A percentile compares a stretch with the other conserved stretches of the same genome.
Evolutionary conservation across 495 filamentous ascomycete species (phyloP).

Genomic region (Xylaria venustula): DNA sequence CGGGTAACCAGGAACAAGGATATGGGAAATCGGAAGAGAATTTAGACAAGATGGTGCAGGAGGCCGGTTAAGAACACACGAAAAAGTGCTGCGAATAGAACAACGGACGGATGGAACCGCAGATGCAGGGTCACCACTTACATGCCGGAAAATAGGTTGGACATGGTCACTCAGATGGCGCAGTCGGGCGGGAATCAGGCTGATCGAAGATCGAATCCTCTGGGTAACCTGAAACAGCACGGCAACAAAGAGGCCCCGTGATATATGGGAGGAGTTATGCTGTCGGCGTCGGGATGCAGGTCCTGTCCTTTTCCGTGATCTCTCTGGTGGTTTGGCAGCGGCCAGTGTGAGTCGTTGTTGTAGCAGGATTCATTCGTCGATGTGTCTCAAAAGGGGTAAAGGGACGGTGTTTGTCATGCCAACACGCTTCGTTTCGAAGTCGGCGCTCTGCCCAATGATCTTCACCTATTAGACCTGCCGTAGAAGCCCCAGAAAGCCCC

Average conservation of each 20-base stretch:
- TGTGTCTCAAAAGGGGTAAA: conserved; percentile 16
- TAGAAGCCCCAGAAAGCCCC: conserved; percentile 1
- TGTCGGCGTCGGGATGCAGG: not conserved
- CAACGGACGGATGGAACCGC: not conserved
- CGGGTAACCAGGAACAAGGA: conserved; percentile 3
- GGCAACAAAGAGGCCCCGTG: not conserved
- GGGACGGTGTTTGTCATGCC: conserved; percentile 9
- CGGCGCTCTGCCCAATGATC: conserved; percentile 7
- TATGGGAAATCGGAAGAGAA: conserved; percentile 11
- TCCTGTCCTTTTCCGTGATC: not conserved
- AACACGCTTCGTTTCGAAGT: conserved; percentile 6
- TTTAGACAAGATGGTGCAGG: not conserved
- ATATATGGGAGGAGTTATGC: not conserved
- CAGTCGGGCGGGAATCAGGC: conserved; percentile 21
- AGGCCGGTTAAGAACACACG: not conserved
- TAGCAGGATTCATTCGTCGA: not conserved
- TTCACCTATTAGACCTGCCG: not conserved
- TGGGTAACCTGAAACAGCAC: conserved; percentile 3
- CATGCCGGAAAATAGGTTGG: conserved; percentile 78
- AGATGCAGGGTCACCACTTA: conserved; percentile 48
- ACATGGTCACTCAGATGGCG: conserved; percentile 52
- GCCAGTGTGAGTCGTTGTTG: conserved; percentile 1
- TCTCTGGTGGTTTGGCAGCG: not conserved
- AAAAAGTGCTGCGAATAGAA: not conserved
- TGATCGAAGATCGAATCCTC: not conserved